Percentiles rank a stretch among this genome's conserved stretches.
These are phyloP conservation scores for Neurospora sp. DNA, from an alignment of 495 filamentous ascomycete species.

Conservation along the genomic window DNA sequence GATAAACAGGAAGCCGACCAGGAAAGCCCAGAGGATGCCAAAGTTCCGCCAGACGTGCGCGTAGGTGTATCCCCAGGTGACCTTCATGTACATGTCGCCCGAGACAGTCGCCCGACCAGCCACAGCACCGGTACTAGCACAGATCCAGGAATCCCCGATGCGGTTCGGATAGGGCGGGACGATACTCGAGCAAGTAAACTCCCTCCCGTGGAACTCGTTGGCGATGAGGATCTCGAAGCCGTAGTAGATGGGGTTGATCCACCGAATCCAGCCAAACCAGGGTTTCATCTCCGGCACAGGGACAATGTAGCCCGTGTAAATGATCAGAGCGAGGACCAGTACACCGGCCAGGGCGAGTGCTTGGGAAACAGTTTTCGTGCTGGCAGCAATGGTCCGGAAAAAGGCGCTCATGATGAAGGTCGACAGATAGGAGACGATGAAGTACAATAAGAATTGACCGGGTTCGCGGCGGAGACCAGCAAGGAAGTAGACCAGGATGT, in stretches of 20 bases:
- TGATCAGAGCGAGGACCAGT: conserved; percentile 57
- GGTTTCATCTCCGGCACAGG: conserved; percentile 63
- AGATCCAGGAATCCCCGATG: conserved; percentile 43
- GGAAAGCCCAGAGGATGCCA: conserved; percentile 61
- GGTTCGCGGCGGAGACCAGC: conserved; percentile 41
- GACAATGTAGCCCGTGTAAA: conserved; percentile 78
- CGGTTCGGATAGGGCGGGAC: conserved; percentile 32
- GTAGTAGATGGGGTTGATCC: conserved; percentile 74
- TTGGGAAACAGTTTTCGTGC: conserved; percentile 59
- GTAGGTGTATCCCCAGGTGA: conserved; percentile 48
- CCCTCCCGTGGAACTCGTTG: conserved; percentile 58
- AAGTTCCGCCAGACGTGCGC: conserved; percentile 71
- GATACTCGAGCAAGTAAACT: conserved; percentile 28
- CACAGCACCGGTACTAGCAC: conserved; percentile 35
- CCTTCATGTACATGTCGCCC: conserved; percentile 52
- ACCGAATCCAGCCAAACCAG: conserved; percentile 75
- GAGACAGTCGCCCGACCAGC: conserved; percentile 41
- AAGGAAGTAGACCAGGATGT: conserved; percentile 50
- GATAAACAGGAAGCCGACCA: conserved; percentile 56
- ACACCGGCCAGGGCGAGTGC: conserved; percentile 64
- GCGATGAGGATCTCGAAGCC: conserved; percentile 60
- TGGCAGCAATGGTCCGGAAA: conserved; percentile 59
- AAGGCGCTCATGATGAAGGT: conserved; percentile 48
- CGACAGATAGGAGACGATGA: conserved; percentile 43
- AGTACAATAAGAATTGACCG: conserved; percentile 53